Evolutionary conservation across 768 basidiomycete genomes (phyloP).

Genomic region (Dictyophora rubrovolvata): DNA sequence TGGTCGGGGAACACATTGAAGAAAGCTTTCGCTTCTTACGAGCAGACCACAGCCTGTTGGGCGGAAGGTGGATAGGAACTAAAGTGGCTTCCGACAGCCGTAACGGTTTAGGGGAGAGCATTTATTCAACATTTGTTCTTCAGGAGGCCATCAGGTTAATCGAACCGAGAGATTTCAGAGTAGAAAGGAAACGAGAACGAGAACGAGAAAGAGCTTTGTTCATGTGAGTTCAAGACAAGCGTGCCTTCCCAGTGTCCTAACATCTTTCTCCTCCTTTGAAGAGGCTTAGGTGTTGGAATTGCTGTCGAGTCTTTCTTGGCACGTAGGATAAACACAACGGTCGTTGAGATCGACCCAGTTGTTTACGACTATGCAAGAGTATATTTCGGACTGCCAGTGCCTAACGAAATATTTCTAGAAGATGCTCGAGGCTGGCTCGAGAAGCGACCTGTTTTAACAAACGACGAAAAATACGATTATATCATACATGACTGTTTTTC

Average conservation of each 20-base stretch:
- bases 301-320: constrained; percentile 64
- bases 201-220: constrained; percentile 47
- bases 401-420: constrained; percentile 54
- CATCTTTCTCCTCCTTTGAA: constrained; percentile 20
- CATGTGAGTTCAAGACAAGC: constrained; percentile 42
- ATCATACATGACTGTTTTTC: constrained; percentile 91
- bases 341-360: constrained; percentile 89
- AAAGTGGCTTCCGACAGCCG: constrained; percentile 31
- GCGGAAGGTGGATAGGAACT: constrained; percentile 69
- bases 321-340: constrained; percentile 61
- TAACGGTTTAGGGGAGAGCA: constrained; percentile 54
- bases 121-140: constrained; percentile 75
- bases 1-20: constrained; percentile 58
- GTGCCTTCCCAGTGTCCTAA: constrained; percentile 12
- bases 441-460: constrained; percentile 25
- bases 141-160: constrained; percentile 79
- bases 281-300: constrained; percentile 83
- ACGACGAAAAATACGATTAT: constrained; percentile 44
- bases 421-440: constrained; percentile 69
- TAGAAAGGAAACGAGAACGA: constrained; percentile 18
- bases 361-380: constrained; percentile 74
- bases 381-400: constrained; percentile 70
- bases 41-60: constrained; percentile 46
- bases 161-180: constrained; percentile 30
- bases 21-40: constrained; percentile 34